Percentiles rank a stretch among this genome's conserved stretches.
phyloP scores from a whole-genome alignment of 495 filamentous ascomycete species.

The Talaromyces proteolyticus region DNA sequence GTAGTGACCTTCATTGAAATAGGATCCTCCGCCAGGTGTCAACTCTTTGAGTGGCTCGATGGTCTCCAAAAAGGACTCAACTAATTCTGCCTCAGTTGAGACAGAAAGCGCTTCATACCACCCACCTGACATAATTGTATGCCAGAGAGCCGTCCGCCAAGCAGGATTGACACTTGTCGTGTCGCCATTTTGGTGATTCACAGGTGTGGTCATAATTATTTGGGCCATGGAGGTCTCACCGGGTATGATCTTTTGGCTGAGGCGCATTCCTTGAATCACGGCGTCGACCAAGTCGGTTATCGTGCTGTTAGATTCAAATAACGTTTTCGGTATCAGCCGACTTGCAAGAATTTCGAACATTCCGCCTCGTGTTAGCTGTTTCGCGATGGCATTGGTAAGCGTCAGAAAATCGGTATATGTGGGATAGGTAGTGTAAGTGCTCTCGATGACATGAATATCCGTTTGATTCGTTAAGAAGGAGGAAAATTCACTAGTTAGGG shows the following conservation, averaged over 20 bases:
- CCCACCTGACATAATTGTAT: constrained; percentile 10
- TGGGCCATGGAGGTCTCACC: constrained; percentile 3
- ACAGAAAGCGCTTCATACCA: constrained; percentile 6
- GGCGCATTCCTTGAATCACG: constrained; percentile 7
- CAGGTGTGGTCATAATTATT: constrained; percentile 12
- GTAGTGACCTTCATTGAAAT: constrained; percentile 28
- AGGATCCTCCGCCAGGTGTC: constrained; percentile 14
- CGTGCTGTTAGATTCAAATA: constrained; percentile 15
- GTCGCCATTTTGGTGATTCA: constrained; percentile 7
- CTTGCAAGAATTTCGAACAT: constrained; percentile 15
- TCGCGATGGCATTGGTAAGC: constrained; percentile 8
- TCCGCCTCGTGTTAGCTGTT: constrained; percentile 10
- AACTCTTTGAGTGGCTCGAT: constrained; percentile 12
- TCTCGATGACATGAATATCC: constrained; percentile 7
- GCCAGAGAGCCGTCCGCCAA: constrained; percentile 16
- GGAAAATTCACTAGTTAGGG: constrained; percentile 8
- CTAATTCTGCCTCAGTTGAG: not conserved
- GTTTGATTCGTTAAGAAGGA: not conserved
- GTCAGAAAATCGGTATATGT: constrained; percentile 10
- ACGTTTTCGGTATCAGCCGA: constrained; percentile 13
- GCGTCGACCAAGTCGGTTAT: constrained; percentile 11
- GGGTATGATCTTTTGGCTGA: not conserved
- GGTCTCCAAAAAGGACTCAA: not conserved
- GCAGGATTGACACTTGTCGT: constrained; percentile 10
- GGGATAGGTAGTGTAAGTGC: constrained; percentile 8